A percentile compares a stretch with the other conserved stretches of the same genome.
These are phyloP conservation scores for Gynochthodes officinalis DNA, from an alignment of 257 asterid genomes.

Conservation along the genomic window DNA sequence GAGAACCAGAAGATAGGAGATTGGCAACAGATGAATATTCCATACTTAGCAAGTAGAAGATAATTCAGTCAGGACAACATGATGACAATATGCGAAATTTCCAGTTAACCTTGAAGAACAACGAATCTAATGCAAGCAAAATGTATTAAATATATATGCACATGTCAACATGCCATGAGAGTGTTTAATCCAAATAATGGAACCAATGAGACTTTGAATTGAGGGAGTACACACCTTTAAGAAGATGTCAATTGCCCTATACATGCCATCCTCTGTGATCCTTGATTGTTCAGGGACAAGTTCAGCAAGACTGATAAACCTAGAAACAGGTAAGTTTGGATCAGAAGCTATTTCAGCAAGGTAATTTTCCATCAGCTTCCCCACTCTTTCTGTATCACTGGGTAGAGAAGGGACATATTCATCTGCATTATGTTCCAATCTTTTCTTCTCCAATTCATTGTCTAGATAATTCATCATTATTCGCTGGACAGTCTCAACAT, in stretches of 20 bases:
- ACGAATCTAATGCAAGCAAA: background rate
- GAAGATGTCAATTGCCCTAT: slow-evolving; percentile 80
- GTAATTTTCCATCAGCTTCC: slow-evolving; percentile 65
- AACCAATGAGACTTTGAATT: background rate
- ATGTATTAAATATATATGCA: too few relatives aligned
- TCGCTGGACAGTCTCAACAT: slow-evolving; percentile 71
- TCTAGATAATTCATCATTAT: slow-evolving; percentile 58
- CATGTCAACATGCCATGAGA: too few relatives aligned
- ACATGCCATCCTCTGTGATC: slow-evolving; percentile 77
- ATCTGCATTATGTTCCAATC: slow-evolving; percentile 27
- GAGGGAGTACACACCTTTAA: slow-evolving; percentile 51
- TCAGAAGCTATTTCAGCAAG: slow-evolving; percentile 73
- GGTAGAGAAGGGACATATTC: slow-evolving; percentile 34
- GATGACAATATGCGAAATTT: background rate
- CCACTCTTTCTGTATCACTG: slow-evolving; percentile 48
- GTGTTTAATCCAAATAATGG: background rate
- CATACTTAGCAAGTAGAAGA: background rate
- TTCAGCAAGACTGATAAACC: slow-evolving; percentile 55
- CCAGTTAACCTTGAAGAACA: background rate
- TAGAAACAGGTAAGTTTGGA: slow-evolving; percentile 50
- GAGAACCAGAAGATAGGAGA: background rate
- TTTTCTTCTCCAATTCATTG: slow-evolving; percentile 40
- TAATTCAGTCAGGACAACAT: background rate
- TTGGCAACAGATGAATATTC: background rate
- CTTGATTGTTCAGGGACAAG: slow-evolving; percentile 65